Evolutionary conservation across 306 rosid genomes (phyloP), one percentile per base, ranked within the genome.

Genomic region (Pterocarpus santalinus): DNA sequence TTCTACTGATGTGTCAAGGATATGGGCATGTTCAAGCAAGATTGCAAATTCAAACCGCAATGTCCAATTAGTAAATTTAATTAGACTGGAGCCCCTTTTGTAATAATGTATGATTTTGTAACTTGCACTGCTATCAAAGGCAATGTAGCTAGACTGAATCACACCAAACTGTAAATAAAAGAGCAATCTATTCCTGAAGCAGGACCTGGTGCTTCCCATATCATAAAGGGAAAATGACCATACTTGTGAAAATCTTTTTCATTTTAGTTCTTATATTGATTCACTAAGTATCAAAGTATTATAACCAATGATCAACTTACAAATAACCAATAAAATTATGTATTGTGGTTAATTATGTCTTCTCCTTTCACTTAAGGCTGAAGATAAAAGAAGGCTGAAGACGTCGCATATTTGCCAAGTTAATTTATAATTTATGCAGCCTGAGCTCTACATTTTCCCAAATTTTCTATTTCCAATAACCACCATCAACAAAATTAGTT

Each of bases 381-480:
- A 52, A 3, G 17, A 14, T 13, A 13, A 52, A 22, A 22, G 28
- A 52, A 52, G 6, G 14, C 14, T 14, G 8, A 52, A 3, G 17
- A 79, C 69, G 43, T 39, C 10, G 14, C 57, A 80, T 32, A 53
- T 4, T 51, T 51, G 15, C 16, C 56, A 10, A 9, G 52, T 76
- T 60, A 41, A 77, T 77, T 62, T 55, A 53, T 64, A 41, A 77
- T 77, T 62, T 55, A 53, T 64, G 79, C 16, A 69, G 43, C 53
- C 60, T 39, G 78, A 51, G n/a, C 82, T 53, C 60, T 38, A 36
- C 46, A 78, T 15, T 33, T 51, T 2, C 63, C 52, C 69, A 79
- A 74, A 60, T 49, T 55, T 12, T 60, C 44, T 46, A 79, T 66
- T 11, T 4, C 65, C 28, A 30, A 41, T 44, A 49, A 38, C 55